phyloP scores from a whole-genome alignment of 768 basidiomycete species.

The Leccinum broughii region DNA sequence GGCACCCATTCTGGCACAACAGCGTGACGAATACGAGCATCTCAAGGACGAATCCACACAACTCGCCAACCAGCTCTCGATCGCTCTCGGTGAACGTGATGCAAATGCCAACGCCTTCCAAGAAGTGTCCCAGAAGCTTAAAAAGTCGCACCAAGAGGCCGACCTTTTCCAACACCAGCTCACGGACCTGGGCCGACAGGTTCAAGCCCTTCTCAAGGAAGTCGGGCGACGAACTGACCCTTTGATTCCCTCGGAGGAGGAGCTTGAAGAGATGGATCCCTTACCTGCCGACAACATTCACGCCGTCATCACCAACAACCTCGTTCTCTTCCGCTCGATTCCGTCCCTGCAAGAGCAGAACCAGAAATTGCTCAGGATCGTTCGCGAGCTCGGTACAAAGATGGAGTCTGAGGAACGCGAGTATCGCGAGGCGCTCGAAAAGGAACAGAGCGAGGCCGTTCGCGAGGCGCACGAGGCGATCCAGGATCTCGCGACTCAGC shows the following conservation, averaged over 20 bases:
- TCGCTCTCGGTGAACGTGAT: slow-evolving; percentile 77
- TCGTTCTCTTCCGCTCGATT: slow-evolving; percentile 84
- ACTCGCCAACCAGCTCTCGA: slow-evolving; percentile 76
- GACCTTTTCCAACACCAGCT: slow-evolving; percentile 74
- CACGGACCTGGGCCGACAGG: slow-evolving; percentile 80
- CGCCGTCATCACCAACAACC: slow-evolving; percentile 81
- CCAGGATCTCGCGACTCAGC: slow-evolving; percentile 69
- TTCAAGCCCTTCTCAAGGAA: slow-evolving; percentile 76
- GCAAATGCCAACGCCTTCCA: slow-evolving; percentile 51
- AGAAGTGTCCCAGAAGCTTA: slow-evolving; percentile 63
- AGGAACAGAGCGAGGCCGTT: slow-evolving; percentile 77
- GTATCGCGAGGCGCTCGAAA: slow-evolving; percentile 65
- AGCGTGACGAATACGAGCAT: slow-evolving; percentile 86
- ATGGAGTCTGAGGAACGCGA: slow-evolving; percentile 86
- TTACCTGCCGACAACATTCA: slow-evolving; percentile 61
- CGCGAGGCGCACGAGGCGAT: slow-evolving; percentile 89
- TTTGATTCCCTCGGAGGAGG: slow-evolving; percentile 71
- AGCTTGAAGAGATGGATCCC: slow-evolving; percentile 47
- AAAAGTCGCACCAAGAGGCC: slow-evolving; percentile 59
- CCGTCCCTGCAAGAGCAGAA: slow-evolving; percentile 87
- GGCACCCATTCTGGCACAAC: slow-evolving; percentile 90
- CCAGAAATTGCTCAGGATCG: slow-evolving; percentile 81
- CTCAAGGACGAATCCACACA: slow-evolving; percentile 77
- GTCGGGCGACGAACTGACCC: slow-evolving; percentile 83
- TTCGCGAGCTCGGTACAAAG: slow-evolving; percentile 77